Percentiles rank a stretch among this genome's conserved stretches.
These are phyloP conservation scores for Mayamaea pseudoterrestris DNA, from an alignment of 108 stramenopile species.

Conservation along the genomic window DNA sequence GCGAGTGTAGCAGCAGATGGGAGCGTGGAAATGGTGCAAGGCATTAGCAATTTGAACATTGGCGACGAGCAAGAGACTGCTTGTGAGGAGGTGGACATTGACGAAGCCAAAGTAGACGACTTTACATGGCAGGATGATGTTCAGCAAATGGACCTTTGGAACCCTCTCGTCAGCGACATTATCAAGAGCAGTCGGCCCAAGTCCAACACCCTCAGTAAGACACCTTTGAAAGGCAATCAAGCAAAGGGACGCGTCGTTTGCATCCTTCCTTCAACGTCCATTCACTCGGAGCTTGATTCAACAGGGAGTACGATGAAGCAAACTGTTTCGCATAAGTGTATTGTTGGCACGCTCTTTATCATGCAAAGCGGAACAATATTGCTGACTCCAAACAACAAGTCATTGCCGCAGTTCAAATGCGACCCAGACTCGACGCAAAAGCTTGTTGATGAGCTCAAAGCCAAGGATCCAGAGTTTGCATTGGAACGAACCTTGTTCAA, in stretches of 20 bases:
- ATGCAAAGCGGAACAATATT: constrained; percentile 26
- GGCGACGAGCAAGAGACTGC: constrained; percentile 1
- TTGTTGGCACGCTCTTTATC: constrained; percentile 59
- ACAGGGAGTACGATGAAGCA: constrained; percentile 13
- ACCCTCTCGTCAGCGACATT: constrained; percentile 63
- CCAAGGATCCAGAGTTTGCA: neutral
- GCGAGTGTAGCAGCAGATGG: constrained; percentile 14
- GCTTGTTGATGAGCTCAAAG: constrained; percentile 2
- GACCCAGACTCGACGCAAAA: constrained; percentile 9
- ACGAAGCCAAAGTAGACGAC: constrained; percentile 4
- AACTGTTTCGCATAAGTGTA: constrained; percentile 24
- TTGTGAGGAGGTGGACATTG: neutral
- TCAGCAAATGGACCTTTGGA: constrained; percentile 63
- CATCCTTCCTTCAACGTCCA: constrained; percentile 39
- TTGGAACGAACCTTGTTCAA: constrained; percentile 23
- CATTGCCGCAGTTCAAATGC: constrained; percentile 48
- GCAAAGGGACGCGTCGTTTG: constrained; percentile 41
- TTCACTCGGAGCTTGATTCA: constrained; percentile 12
- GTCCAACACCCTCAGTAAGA: constrained; percentile 25
- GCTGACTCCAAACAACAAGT: constrained; percentile 53
- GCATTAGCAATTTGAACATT: constrained; percentile 7
- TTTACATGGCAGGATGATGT: constrained; percentile 70
- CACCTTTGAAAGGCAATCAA: constrained; percentile 21
- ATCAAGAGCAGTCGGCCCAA: too few relatives aligned
- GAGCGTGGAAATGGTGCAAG: constrained; percentile 11